These are phyloP conservation scores for Wickerhamiella sorbophila DNA, from an alignment of 805 yeast species.

Conservation along the genomic window DNA sequence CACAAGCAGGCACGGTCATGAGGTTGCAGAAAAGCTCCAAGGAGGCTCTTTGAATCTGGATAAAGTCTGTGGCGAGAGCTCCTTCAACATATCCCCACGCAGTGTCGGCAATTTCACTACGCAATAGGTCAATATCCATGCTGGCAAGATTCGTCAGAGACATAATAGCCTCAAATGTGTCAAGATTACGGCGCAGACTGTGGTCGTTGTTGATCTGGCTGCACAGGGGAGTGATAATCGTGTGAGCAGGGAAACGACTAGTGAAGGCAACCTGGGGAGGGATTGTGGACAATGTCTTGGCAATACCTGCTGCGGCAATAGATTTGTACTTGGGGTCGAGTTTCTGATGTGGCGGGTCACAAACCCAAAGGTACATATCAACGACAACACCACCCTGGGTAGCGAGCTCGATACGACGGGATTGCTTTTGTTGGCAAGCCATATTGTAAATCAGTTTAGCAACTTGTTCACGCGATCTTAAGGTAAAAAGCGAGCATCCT, in stretches of 20 bases:
- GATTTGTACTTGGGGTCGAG: conserved; percentile 13
- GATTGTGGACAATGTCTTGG: conserved; percentile 25
- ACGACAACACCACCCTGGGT: conserved; percentile 26
- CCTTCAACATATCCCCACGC: conserved; percentile 36
- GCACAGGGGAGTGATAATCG: conserved; percentile 23
- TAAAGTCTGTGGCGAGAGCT: conserved; percentile 32
- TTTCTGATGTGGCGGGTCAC: conserved; percentile 8
- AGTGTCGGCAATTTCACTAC: conserved; percentile 27
- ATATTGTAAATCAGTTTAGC: conserved; percentile 22
- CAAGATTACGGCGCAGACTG: conserved; percentile 21
- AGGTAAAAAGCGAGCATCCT: conserved; percentile 15
- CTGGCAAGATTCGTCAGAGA: conserved; percentile 60
- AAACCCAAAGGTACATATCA: conserved; percentile 20
- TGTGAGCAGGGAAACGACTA: conserved; percentile 20
- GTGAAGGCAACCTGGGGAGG: conserved; percentile 26
- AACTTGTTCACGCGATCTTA: conserved; percentile 17
- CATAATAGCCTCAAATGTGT: conserved; percentile 39
- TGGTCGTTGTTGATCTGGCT: conserved; percentile 17
- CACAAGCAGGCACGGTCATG: conserved; percentile 27
- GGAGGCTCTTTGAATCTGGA: conserved; percentile 40
- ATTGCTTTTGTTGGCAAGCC: conserved; percentile 18
- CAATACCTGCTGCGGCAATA: conserved; percentile 21
- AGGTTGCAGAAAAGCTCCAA: conserved; percentile 54
- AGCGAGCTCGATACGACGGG: conserved; percentile 19
- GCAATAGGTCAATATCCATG: conserved; percentile 27